A percentile compares a stretch with the other conserved stretches of the same genome.
These are phyloP conservation scores for Aspergillus cristatus DNA, from an alignment of 495 filamentous ascomycete species.

Conservation along the genomic window DNA sequence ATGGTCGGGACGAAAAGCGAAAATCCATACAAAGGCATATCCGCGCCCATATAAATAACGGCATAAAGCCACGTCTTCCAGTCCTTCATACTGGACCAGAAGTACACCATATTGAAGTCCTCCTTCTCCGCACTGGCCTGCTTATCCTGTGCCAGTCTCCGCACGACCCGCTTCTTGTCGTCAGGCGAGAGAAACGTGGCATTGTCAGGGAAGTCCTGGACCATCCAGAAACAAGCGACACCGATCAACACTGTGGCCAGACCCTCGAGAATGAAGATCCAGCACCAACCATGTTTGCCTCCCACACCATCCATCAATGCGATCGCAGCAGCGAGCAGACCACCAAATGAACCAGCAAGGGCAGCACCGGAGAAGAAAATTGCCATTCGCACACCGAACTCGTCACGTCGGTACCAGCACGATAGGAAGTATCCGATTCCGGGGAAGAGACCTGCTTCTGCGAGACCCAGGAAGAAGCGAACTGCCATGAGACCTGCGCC, in stretches of 20 bases:
- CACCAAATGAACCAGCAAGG: slow-evolving; percentile 77
- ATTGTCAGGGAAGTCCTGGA: slow-evolving; percentile 81
- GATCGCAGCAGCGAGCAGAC: slow-evolving; percentile 71
- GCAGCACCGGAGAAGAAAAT: slow-evolving; percentile 91
- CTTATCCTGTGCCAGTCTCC: slow-evolving; percentile 63
- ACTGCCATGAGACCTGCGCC: slow-evolving; percentile 73
- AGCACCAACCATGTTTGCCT: slow-evolving; percentile 61
- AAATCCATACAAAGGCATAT: slow-evolving; percentile 74
- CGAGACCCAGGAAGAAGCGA: slow-evolving; percentile 75
- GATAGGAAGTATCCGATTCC: slow-evolving; percentile 84
- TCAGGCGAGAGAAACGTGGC: slow-evolving; percentile 65
- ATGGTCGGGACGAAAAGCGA: slow-evolving; percentile 86
- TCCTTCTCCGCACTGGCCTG: slow-evolving; percentile 76
- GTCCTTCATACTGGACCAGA: slow-evolving; percentile 68
- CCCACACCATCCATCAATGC: slow-evolving; percentile 64
- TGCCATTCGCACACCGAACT: slow-evolving; percentile 69
- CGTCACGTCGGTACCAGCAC: slow-evolving; percentile 76
- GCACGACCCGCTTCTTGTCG: slow-evolving; percentile 66
- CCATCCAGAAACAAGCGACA: slow-evolving; percentile 69
- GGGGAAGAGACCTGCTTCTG: slow-evolving; percentile 79
- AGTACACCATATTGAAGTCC: slow-evolving; percentile 63
- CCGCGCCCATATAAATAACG: slow-evolving; percentile 68
- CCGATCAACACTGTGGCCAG: slow-evolving; percentile 50
- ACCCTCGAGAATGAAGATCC: slow-evolving; percentile 55
- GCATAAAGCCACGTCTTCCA: slow-evolving; percentile 82